Evolutionary conservation across 805 yeast genomes (phyloP), one percentile per base, ranked within the genome.

Genomic region (Candida patagonica): DNA sequence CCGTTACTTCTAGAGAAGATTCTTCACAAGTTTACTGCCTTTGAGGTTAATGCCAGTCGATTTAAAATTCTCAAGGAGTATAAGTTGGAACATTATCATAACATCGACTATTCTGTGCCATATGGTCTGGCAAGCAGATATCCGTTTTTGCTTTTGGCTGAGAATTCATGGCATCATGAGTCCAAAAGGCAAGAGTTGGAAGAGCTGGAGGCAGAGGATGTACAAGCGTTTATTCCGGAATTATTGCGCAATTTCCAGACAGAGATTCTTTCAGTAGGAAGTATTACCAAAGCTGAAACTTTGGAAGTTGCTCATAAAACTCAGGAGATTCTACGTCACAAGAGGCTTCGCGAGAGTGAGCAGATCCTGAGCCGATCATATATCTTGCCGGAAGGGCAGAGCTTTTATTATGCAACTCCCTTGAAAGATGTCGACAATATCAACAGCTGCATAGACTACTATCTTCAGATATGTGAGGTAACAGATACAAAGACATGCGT

Each of bases 361-460:
- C 61, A 61, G 30, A 61, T 68, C 6, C 59, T 64, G 36, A 64
- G 65, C 8, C 55, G 76, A 36, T 66, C 76, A 1, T 59, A 61
- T 29, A 30, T 53, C 26, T 50, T 63, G 17, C 60, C 60, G 6
- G 37, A 41, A 12, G 54, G 57, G 24, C 35, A 46, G 19, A 42
- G 50, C 32, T 43, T 37, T 33, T 46, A 47, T 42, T 49, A 51
- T 38, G 41, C 43, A 16, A 40, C 42, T 9, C 31, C 29, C 7
- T 42, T 81, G 37, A 73, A 69, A 33, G 96, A 88, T 57, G 64
- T 70, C 3, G 65, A 76, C 40, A 85, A 89, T 56, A 70, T 80
- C 42, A 89, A 89, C 55, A 81, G 95, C 0, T 83, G 94, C 58
- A 74, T 87, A 49, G 94, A 84, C 50, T 76, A 84, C 52, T 76